Conservation (phyloP, 371 early-diverging fungal genomes). For the Mortierella sp. region DNA sequence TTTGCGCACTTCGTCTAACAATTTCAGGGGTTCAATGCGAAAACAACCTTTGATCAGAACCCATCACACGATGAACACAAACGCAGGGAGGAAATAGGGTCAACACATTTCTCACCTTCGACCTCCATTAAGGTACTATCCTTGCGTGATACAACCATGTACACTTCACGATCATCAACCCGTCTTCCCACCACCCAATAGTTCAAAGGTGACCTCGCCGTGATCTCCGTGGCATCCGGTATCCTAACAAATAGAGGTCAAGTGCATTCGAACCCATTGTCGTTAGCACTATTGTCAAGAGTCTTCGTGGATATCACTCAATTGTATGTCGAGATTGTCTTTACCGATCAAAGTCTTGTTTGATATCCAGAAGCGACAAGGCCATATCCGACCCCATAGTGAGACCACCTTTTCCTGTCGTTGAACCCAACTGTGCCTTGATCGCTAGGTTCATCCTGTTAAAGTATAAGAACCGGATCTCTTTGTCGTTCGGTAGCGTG, state of each 20-base stretch:
- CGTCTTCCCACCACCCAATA: constrained; percentile 72
- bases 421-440: constrained; percentile 38
- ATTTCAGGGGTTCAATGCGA: background rate
- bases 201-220: constrained; percentile 69
- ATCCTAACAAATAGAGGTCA: constrained; percentile 26
- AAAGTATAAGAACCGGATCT: constrained; percentile 51
- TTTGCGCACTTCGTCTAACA: constrained; percentile 49
- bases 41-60: too few species aligned
- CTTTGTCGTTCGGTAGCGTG: constrained; percentile 29
- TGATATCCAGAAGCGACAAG: constrained; percentile 60
- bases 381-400: constrained; percentile 41
- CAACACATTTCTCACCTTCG: constrained; percentile 55
- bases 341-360: constrained; percentile 64
- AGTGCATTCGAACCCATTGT: background rate
- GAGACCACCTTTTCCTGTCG: constrained; percentile 28
- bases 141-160: constrained; percentile 69
- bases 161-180: constrained; percentile 63
- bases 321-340: too few species aligned
- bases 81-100: background rate
- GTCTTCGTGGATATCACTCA: too few species aligned
- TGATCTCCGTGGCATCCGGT: constrained; percentile 64
- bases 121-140: constrained; percentile 69
- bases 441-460: constrained; percentile 52
- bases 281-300: too few species aligned
- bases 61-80: too few species aligned